Conservation (phyloP, 805 yeast genomes). For the Schizosaccharomyces lindneri region DNA sequence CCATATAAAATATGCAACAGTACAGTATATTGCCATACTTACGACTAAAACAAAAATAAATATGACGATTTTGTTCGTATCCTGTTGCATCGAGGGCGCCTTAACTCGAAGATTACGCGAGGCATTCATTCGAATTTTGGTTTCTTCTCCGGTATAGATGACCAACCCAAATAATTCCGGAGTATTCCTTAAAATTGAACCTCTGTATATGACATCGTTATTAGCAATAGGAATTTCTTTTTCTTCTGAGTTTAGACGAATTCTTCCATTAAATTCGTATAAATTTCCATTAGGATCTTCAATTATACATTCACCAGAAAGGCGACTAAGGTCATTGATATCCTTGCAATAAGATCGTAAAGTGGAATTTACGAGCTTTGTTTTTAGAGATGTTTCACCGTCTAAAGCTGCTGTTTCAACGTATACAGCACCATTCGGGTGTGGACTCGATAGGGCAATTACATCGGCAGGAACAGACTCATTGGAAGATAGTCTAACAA, state of each 20-base stretch:
- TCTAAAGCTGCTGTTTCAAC: conserved; percentile 94
- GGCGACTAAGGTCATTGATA: conserved; percentile 23
- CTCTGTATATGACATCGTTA: conserved; percentile 72
- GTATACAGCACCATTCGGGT: conserved; percentile 33
- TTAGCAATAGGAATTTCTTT: conserved; percentile 38
- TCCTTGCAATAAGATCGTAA: conserved; percentile 26
- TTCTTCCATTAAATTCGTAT: conserved; percentile 66
- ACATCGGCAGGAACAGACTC: conserved; percentile 93
- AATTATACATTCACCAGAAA: conserved; percentile 31
- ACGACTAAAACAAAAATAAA: conserved; percentile 74
- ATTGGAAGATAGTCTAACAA: conserved; percentile 44
- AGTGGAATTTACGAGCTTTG: conserved; percentile 41
- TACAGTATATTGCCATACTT: conserved; percentile 49
- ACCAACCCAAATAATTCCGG: conserved; percentile 50
- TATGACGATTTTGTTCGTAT: conserved; percentile 58
- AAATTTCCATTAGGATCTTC: conserved; percentile 87
- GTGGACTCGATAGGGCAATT: conserved; percentile 40
- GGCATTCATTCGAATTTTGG: conserved; percentile 88
- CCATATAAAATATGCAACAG: conserved; percentile 44
- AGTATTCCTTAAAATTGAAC: conserved; percentile 74
- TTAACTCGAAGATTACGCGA: conserved; percentile 70
- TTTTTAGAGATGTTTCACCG: conserved; percentile 84
- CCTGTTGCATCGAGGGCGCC: conserved; percentile 71
- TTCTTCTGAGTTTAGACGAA: conserved; percentile 14
- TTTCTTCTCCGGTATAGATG: conserved; percentile 82